Percentiles rank a stretch among this genome's conserved stretches.
phyloP scores from a whole-genome alignment of 2,329 filamentous ascomycete genomes.

The Proliferodiscus dingleyae region DNA sequence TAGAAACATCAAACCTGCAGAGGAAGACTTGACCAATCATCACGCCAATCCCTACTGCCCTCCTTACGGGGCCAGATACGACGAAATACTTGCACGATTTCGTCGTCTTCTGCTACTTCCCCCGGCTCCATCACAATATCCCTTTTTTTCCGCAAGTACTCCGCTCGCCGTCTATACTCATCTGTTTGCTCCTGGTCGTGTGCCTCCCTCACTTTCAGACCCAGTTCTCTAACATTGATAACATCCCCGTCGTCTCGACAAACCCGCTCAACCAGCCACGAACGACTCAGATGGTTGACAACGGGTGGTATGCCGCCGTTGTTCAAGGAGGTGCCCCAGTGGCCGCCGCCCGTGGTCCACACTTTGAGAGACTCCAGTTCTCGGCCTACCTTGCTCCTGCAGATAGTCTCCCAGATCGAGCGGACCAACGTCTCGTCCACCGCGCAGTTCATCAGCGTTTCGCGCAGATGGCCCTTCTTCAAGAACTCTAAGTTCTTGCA shows the following conservation, averaged over 20 bases:
- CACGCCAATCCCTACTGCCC: constrained; percentile 10
- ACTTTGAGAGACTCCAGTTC: constrained; percentile 7
- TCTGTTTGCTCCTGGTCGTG: constrained; percentile 1
- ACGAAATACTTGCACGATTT: constrained; percentile 6
- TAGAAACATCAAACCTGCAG: constrained; percentile 1
- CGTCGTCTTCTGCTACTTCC: background rate
- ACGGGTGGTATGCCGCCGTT: background rate
- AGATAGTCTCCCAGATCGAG: constrained; percentile 12
- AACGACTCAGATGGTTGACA: constrained; percentile 10
- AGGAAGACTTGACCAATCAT: constrained; percentile 12
- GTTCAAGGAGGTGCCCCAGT: background rate
- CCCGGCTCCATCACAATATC: constrained; percentile 3
- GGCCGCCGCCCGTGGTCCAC: constrained; percentile 4
- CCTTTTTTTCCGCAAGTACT: background rate
- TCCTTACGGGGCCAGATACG: constrained; percentile 9
- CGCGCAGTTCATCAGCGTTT: constrained; percentile 11
- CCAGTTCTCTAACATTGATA: constrained; percentile 10
- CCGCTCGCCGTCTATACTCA: background rate
- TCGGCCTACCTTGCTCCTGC: constrained; percentile 6
- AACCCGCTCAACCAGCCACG: constrained; percentile 9
- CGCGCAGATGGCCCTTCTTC: constrained; percentile 6
- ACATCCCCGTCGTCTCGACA: constrained; percentile 7
- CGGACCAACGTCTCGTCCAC: constrained; percentile 10
- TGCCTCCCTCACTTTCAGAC: constrained; percentile 2
- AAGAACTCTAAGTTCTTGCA: background rate